These are phyloP conservation scores for Cutaneotrichosporon spelunceum DNA, from an alignment of 1,284 basidiomycete genomes.

Conservation along the genomic window DNA sequence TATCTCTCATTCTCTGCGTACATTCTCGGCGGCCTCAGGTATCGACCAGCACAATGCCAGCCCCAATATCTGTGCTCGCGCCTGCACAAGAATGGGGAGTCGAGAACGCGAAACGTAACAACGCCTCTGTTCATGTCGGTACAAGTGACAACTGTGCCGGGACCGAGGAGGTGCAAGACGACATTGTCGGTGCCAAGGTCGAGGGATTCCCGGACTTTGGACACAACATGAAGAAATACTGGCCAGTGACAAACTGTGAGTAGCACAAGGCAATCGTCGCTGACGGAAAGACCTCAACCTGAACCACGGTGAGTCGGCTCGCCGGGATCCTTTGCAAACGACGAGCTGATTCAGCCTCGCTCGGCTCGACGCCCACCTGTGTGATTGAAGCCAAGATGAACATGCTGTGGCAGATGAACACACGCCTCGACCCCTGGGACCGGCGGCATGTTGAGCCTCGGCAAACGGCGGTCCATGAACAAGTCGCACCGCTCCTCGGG, in stretches of 20 bases:
- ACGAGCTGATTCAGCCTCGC: slow-evolving; percentile 59
- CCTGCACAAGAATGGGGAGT: slow-evolving; percentile 66
- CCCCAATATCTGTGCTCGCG: too few species aligned
- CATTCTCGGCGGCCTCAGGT: too few species aligned
- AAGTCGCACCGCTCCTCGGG: slow-evolving; percentile 62
- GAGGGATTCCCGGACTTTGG: slow-evolving; percentile 56
- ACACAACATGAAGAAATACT: slow-evolving; percentile 59
- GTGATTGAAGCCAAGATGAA: slow-evolving; percentile 58
- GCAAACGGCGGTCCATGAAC: slow-evolving; percentile 54
- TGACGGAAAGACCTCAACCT: slow-evolving; percentile 57
- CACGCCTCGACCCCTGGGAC: slow-evolving; percentile 64
- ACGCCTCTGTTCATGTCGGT: slow-evolving; percentile 37
- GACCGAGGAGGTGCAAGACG: slow-evolving; percentile 65
- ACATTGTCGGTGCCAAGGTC: slow-evolving; percentile 28
- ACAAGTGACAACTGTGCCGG: slow-evolving; percentile 56
- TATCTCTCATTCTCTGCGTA: too few species aligned
- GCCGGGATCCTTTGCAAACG: too few species aligned
- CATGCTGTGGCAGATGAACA: slow-evolving; percentile 57
- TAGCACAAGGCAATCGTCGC: slow-evolving; percentile 5
- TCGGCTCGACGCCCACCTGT: slow-evolving; percentile 63
- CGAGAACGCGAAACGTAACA: slow-evolving; percentile 38
- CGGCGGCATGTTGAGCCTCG: slow-evolving; percentile 54
- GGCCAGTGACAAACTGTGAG: slow-evolving; percentile 57
- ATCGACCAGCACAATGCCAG: too few species aligned
- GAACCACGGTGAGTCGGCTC: slow-evolving; percentile 58